Evolutionary conservation across 768 basidiomycete genomes (phyloP), one percentile per base, ranked within the genome.

Genomic region (Suillus fuscotomentosus): DNA sequence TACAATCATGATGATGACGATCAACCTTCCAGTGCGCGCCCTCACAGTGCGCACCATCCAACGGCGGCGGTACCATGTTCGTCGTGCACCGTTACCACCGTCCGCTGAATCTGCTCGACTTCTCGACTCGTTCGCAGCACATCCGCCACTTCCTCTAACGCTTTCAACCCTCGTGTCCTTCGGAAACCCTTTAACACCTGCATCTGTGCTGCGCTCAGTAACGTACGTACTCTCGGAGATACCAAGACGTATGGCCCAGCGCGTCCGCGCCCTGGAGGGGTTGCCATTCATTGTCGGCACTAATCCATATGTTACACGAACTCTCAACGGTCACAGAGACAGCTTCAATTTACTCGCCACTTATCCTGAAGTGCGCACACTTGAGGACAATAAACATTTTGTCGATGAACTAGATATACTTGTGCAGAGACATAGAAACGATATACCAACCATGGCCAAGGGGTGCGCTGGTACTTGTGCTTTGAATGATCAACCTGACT

Each of bases 381-480:
- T 92, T 31, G 82, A 86, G 61, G 88, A 92, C 66, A 96, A 95
- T 67, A 80, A 80, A 5, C 73, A 75, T 17, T 94, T 95, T 68
- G 84, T 88, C 0, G 81, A 84, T 59, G 81, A 86, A 66, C 80
- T 96, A n/a, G 84, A 86, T 50, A 80, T 82, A 42, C 77, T 96
- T 22, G 93, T 96, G 4, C 84, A 86, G 65, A 81, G 83, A 61
- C 94, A 96, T 72, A 84, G 90, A 1, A 90, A 95, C 75, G 95
- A 96, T 73, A 92, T 96, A 59, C 94, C 94, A 1, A 90, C 89
- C 15, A 86, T 96, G 85, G 94, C 94, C 3, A 94, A 94, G 77
- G 94, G 94, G 92, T 89, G 67, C 63, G 78, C 68, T 31, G 2
- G 42, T 39, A 5, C 47, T 31, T 55, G 36, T 51, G 66, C 42